A percentile compares a stretch with the other conserved stretches of the same genome.
These are phyloP conservation scores for Dicorynia guianensis DNA, from an alignment of 306 rosid species.

Conservation along the genomic window DNA sequence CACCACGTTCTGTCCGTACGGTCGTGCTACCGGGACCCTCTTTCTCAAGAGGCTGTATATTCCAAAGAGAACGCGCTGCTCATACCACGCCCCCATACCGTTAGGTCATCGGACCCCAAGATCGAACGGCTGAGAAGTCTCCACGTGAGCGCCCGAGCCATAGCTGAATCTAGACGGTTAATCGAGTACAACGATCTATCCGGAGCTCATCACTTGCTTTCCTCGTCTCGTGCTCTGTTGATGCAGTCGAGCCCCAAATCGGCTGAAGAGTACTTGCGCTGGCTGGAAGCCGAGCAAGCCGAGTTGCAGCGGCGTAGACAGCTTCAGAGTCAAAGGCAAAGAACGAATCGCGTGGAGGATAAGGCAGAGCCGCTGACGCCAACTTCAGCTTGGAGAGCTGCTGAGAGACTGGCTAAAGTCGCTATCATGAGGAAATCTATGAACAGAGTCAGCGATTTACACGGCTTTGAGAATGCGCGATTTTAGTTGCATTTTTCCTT, in stretches of 20 bases:
- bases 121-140: slow-evolving; percentile 70
- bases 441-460: slow-evolving; percentile 98
- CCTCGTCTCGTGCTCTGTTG: slow-evolving; percentile 80
- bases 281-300: slow-evolving; percentile 74
- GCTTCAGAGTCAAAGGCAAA: slow-evolving; percentile 46
- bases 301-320: slow-evolving; percentile 65
- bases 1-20: slow-evolving; percentile 73
- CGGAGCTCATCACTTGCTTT: slow-evolving; percentile 68
- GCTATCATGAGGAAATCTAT: slow-evolving; percentile 95
- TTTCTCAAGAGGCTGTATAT: slow-evolving; percentile 53
- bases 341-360: slow-evolving; percentile 46
- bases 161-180: slow-evolving; percentile 78
- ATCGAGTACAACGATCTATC: slow-evolving; percentile 61
- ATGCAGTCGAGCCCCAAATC: slow-evolving; percentile 59
- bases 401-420: slow-evolving; percentile 89
- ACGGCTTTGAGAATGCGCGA: slow-evolving; percentile 98
- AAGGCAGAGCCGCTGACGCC: slow-evolving; percentile 88
- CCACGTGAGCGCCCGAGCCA: slow-evolving; percentile 78
- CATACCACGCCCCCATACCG: slow-evolving; percentile 71
- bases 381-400: slow-evolving; percentile 99
- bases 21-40: slow-evolving; percentile 62
- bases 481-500: slow-evolving; percentile 56
- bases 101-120: slow-evolving; percentile 55
- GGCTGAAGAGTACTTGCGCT: slow-evolving; percentile 59
- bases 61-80: slow-evolving; percentile 64